Conservation (phyloP, 1,139 yeast species). For the Geotrichum fermentans region DNA sequence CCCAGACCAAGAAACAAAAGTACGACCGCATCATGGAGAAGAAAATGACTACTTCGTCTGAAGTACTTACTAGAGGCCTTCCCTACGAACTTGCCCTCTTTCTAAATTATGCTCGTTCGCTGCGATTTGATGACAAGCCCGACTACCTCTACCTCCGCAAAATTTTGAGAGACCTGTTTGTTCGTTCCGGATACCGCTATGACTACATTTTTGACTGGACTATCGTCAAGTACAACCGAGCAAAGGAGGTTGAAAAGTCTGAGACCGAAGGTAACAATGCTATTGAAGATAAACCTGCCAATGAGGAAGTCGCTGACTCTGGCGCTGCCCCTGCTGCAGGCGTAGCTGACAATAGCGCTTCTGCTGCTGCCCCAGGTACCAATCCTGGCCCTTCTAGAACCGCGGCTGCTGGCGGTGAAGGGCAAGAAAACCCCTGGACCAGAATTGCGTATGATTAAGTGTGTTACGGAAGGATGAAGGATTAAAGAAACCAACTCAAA, state of each 20-base stretch:
- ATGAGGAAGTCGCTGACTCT: not conserved
- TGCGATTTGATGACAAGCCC: constrained; percentile 94
- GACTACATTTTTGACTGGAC: constrained; percentile 98
- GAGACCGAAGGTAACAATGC: too few species aligned
- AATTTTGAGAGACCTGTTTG: constrained; percentile 81
- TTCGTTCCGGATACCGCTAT: constrained; percentile 83
- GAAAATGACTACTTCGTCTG: constrained; percentile 89
- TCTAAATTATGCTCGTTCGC: constrained; percentile 80
- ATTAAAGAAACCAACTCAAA: too few species aligned
- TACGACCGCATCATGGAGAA: constrained; percentile 95
- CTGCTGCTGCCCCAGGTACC: too few species aligned
- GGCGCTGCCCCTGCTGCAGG: not conserved
- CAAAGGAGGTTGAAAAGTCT: constrained; percentile 18
- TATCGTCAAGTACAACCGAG: constrained; percentile 62
- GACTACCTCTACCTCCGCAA: constrained; percentile 88
- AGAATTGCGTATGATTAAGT: too few species aligned
- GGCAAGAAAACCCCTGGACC: too few species aligned
- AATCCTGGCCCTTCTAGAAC: too few species aligned
- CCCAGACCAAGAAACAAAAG: constrained; percentile 94
- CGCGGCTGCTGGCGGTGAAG: too few species aligned
- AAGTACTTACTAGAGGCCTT: constrained; percentile 82
- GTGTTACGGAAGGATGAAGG: too few species aligned
- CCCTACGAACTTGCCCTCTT: constrained; percentile 88
- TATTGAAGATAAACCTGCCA: constrained; percentile 4
- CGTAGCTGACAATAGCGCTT: too few species aligned